Evolutionary conservation across 352 stramenopile genomes (phyloP), one percentile per base, ranked within the genome.

Genomic region (Phytophthora capsici): DNA sequence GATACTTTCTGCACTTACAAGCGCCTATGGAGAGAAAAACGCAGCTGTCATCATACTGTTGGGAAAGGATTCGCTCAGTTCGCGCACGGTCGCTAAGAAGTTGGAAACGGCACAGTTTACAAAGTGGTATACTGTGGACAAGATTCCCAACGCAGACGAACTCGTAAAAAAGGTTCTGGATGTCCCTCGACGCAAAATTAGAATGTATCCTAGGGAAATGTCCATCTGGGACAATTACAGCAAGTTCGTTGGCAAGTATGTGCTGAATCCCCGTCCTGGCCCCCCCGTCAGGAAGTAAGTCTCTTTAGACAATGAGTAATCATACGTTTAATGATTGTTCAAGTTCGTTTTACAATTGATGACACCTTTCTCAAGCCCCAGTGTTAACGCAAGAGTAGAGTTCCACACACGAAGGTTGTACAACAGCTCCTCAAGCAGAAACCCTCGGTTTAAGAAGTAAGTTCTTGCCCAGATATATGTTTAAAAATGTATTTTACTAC

Each of bases 1-100:
- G 25, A 52, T 52, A 16, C 23, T 52, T 37, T 22, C 45, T 23
- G 14, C 45, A 38, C 45, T 52, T 16, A 52, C 45, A 9, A 52
- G n/a, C 13, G 14, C 36, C 16, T 52, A n/a, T 3, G 45, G 19
- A 16, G 45, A 52, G 23, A 52, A 38, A 37, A 38, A 37, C 6
- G 23, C 36, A 3, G 45, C 45, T n/a, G 23, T 7, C 7, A 17
- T 52, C 25, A 40, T 52, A 8, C 6, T 52, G 22, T 38, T 52
- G 25, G 45, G 25, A 6, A 40, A 52, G 16, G 8, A 38, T 52
- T 6, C 6, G 10, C 17, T 26, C 25, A 37, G 25, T 14, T 49
- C 43, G 4, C 9, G 8, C 5, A 16, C 25, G 7, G 25, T 14
- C 25, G 25, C 26, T 28, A 40, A 52, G 26, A 20, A 25, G 12